These are phyloP conservation scores for Ceriops zippeliana DNA, from an alignment of 345 rosid species.

Conservation along the genomic window DNA sequence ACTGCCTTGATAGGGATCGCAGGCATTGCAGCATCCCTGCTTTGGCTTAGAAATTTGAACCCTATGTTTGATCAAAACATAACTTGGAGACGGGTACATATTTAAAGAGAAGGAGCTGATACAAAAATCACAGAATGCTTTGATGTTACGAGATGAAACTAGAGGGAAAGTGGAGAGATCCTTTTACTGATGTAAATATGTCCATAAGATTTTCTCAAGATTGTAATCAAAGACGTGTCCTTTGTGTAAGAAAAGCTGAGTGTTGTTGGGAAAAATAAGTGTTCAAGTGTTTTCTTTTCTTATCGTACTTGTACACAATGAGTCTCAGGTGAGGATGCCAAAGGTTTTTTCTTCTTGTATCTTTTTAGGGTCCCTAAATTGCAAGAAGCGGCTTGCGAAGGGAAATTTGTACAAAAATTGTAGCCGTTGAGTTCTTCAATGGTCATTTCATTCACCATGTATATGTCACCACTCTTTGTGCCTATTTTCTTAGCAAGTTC, in stretches of 20 bases:
- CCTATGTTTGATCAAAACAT: constrained; percentile 8
- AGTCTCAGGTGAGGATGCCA: background rate
- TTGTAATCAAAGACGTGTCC: constrained; percentile 9
- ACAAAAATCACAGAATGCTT: background rate
- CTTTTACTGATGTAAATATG: constrained; percentile 38
- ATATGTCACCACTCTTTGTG: background rate
- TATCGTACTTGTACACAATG: background rate
- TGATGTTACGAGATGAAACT: constrained; percentile 23
- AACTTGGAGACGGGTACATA: constrained; percentile 22
- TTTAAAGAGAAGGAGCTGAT: constrained; percentile 6
- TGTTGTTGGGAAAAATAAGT: constrained; percentile 19
- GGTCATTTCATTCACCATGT: constrained; percentile 11
- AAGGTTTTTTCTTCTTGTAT: background rate
- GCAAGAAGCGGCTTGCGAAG: constrained; percentile 17
- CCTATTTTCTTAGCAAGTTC: background rate
- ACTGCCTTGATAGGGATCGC: constrained; percentile 87
- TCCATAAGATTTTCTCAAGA: constrained; percentile 20
- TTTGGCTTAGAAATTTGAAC: constrained; percentile 44
- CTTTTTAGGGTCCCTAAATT: constrained; percentile 17
- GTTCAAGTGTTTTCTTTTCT: background rate
- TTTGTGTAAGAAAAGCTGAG: constrained; percentile 23
- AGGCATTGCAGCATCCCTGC: constrained; percentile 73
- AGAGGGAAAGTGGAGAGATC: constrained; percentile 15
- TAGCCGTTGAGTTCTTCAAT: constrained; percentile 12
- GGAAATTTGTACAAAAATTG: constrained; percentile 37